Evolutionary conservation across 768 basidiomycete species (phyloP), one percentile per base, ranked within the genome.

Genomic region (Boletus eberwhitei): DNA sequence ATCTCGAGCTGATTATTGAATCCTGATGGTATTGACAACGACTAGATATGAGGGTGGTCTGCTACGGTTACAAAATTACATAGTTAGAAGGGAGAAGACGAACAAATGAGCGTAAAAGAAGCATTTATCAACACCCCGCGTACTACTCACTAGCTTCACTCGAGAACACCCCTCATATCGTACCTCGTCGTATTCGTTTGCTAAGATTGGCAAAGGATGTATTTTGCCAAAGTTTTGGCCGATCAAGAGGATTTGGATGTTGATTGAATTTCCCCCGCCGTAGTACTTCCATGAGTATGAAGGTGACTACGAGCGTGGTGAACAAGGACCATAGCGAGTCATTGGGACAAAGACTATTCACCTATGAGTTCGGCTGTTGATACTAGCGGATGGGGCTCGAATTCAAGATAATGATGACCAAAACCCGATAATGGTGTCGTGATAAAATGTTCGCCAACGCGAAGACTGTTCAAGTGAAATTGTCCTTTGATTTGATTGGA

Each of bases 261-360:
- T 81, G 75, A 52, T 62, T 69, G 62, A 85, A 86, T 34, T 82
- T 79, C 39, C 82, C 79, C 44, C 83, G 77, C 29, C 84, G 82
- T 16, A 86, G 65, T 32, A 84, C 80, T 64, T 86, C 84, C 76
- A 86, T 79, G 69, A 86, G 77, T 35, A 86, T 71, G 65, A 85
- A 84, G 14, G 82, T 82, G 8, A 85, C 83, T 83, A 53, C 31
- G 21, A 14, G 35, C 13, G 6, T 5, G 21, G 55, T 74, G 38
- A 66, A 49, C 54, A 43, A 40, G 44, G 26, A 35, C 19, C 19
- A 12, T 26, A 31, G 46, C 32, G 22, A 48, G 55, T 29, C 31
- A 34, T 43, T 41, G 9, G 34, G 42, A 39, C 17, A 34, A 0
- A 29, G 40, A 9, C 0, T 19, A 50, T 40, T 50, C 54, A 82